Conservation (phyloP, 139 green algal genomes). For the Chlamydomonas sphaeroides region DNA sequence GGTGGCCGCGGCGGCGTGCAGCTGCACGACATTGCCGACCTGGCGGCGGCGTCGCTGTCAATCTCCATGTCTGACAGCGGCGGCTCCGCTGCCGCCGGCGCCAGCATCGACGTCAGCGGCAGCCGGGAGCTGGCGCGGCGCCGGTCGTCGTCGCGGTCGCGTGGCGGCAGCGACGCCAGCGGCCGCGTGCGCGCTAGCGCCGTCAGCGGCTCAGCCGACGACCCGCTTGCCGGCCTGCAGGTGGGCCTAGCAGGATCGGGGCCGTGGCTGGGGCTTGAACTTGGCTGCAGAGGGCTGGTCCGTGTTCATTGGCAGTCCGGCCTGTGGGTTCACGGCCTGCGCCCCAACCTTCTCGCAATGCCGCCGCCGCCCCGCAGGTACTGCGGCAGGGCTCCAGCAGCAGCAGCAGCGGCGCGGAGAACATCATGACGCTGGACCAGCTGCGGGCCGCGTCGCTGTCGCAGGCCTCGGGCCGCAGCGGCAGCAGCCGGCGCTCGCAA, state of each 20-base stretch:
- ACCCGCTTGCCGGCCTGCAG: constrained; percentile 12
- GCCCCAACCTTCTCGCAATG: no score
- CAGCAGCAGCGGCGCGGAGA: no score
- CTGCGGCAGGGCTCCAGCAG: no score
- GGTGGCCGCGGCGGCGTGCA: neutral
- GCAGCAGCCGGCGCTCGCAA: no score
- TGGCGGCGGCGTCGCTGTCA: neutral
- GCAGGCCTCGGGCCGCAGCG: no score
- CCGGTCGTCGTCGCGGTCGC: neutral
- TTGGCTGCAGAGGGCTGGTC: no score
- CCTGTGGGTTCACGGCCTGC: no score
- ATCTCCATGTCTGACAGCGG: neutral
- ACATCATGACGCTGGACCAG: no score
- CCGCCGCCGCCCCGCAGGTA: no score
- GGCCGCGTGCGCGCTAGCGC: neutral
- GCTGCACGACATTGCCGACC: neutral
- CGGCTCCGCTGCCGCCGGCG: neutral
- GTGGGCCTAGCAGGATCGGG: neutral
- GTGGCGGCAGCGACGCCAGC: neutral
- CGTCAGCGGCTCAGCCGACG: neutral
- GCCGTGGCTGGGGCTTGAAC: no score
- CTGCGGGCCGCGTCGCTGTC: no score
- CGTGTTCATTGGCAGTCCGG: no score
- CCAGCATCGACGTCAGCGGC: neutral
- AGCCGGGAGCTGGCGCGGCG: neutral